Base-by-base conservation (phyloP, 2,329 filamentous ascomycete genomes). In the Verticillium klebahnii region DNA sequence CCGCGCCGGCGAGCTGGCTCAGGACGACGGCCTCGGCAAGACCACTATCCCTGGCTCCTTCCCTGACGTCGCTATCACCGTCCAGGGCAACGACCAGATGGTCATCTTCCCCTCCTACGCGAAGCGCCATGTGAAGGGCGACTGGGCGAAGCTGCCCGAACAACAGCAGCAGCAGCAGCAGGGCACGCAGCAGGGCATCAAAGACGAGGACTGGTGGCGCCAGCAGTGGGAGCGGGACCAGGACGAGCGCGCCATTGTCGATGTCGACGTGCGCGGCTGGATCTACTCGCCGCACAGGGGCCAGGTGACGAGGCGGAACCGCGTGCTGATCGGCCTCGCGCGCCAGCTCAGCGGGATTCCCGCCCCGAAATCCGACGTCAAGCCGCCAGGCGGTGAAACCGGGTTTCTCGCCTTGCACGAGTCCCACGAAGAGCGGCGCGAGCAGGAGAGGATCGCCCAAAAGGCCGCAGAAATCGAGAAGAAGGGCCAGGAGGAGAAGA, bases 221-320 rank as follows among this genome's bases (percentile, higher is more conserved):
- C 80, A 86, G 60, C 87, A 94, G 70, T 96, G 91, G 90, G 87
- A 93, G 62, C 85, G 85, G 64, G 85, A 89, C 60, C 90, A 96
- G 72, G 89, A 94, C 63, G 88, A 93, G 69, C 90, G 90, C 72
- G 92, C 93, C 0, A 81, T 97, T 4, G 91, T 97, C 1, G 94
- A 98, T 71, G 92, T 98, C 6, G 94, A 99, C 73, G 92, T 99
- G 29, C 85, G 94, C 67, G 95, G 95, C 15, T 99, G 96, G 95
- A 85, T 98, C 59, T 99, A 97, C 74, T 87, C 88, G 45, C 94
- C 94, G 19, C 91, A 94, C 69, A 84, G 83, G 67, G 93, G 92
- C 0, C 93, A 92, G 4, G 88, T 97, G 84, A 94, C 86, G 31
- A 85, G 93, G 67, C 92, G 92, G 70, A 96, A 97, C 70, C 85